Percentiles rank a stretch among this genome's conserved stretches.
These are phyloP conservation scores for Skeletonema potamos DNA, from an alignment of 108 stramenopile species.

Conservation along the genomic window DNA sequence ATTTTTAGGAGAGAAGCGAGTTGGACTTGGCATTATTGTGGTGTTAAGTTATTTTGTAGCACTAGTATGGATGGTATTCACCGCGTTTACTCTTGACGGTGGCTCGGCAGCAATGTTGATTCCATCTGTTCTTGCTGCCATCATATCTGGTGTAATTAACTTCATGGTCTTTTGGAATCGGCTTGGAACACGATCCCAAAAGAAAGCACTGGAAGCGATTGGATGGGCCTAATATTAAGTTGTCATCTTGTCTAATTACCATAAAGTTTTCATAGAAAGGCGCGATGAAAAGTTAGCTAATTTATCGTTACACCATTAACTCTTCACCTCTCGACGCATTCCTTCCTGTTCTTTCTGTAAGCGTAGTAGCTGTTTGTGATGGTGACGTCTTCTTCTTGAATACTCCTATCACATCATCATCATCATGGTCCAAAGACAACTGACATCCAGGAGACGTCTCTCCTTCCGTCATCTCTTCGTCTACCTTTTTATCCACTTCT, in stretches of 20 bases:
- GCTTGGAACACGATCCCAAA: constrained; percentile 33
- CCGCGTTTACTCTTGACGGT: constrained; percentile 43
- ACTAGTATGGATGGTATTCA: constrained; percentile 43
- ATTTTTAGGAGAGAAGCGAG: constrained; percentile 65
- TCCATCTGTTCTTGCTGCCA: constrained; percentile 53
- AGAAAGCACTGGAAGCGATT: constrained; percentile 40
- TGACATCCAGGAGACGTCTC: background rate
- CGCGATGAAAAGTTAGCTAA: background rate
- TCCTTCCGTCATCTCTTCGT: constrained; percentile 12
- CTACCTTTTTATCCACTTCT: background rate
- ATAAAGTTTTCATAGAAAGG: too few relatives aligned
- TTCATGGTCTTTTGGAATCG: constrained; percentile 56
- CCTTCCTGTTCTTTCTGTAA: background rate
- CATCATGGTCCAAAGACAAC: background rate
- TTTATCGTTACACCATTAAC: background rate
- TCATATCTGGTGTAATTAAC: constrained; percentile 70
- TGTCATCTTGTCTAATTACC: background rate
- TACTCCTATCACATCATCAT: background rate
- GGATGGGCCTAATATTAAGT: constrained; percentile 20
- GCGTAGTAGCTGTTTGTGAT: background rate
- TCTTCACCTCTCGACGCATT: background rate
- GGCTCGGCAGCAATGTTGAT: constrained; percentile 52
- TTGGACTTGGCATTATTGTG: constrained; percentile 64
- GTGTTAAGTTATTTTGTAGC: constrained; percentile 44
- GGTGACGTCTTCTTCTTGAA: background rate